phyloP scores from a whole-genome alignment of 129 eudicot genomes.

The Helichrysum umbraculigerum region DNA sequence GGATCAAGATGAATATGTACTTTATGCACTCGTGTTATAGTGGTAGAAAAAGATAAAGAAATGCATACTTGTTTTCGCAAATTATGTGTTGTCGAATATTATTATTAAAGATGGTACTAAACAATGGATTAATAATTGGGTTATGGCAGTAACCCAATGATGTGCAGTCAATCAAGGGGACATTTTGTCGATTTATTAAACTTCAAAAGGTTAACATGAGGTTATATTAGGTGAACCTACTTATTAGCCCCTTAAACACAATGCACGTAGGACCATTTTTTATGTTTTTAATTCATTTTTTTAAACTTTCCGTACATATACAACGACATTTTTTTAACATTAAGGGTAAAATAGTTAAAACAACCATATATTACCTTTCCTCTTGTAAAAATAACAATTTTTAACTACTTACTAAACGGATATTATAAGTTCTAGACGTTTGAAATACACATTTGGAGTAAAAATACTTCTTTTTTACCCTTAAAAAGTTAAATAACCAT shows the following conservation, averaged over 20 bases:
- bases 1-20: slow-evolving; percentile 14
- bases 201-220: slow-evolving; percentile 17
- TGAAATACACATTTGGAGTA: no score
- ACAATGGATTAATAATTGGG: slow-evolving; percentile 18
- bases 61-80: slow-evolving; percentile 1
- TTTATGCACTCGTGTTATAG: slow-evolving; percentile 27
- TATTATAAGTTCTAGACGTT: no score
- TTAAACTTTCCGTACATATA: not conserved
- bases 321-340: not conserved
- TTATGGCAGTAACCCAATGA: slow-evolving; percentile 40
- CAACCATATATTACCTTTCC: no score
- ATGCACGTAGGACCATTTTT: slow-evolving; percentile 33
- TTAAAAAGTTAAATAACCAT: no score
- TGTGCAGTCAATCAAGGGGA: slow-evolving; percentile 60
- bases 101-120: slow-evolving; percentile 1
- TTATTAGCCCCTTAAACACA: slow-evolving; percentile 40
- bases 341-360: not conserved
- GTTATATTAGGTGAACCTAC: slow-evolving; percentile 54
- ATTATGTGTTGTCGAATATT: slow-evolving; percentile 28
- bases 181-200: slow-evolving; percentile 51
- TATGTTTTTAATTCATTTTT: not conserved
- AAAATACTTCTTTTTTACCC: no score
- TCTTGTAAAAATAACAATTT: no score
- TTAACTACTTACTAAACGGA: no score
- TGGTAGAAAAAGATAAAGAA: slow-evolving; percentile 3